Conservation (phyloP, 139 green algal species). For the Spirogloea muscicola region DNA sequence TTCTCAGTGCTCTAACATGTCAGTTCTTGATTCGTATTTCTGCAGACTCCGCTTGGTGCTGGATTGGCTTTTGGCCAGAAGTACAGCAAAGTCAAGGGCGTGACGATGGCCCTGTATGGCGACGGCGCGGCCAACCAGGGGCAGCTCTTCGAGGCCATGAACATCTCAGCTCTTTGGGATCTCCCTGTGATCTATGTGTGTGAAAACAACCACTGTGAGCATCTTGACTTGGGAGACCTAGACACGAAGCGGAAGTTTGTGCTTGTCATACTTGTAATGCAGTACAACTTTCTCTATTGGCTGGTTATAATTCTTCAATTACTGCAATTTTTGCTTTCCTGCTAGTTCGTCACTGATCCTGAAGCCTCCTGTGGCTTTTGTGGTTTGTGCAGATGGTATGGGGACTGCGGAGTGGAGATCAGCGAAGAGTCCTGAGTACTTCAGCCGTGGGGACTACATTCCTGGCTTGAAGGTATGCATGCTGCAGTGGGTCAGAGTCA, state of each 20-base stretch:
- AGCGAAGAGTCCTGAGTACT: slow-evolving; percentile 84
- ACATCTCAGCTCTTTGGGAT: slow-evolving; percentile 96
- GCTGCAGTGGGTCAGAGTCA: not conserved
- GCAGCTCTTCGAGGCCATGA: slow-evolving; percentile 94
- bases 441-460: slow-evolving; percentile 95
- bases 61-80: slow-evolving; percentile 88
- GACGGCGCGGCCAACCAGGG: slow-evolving; percentile 94
- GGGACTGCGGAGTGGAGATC: slow-evolving; percentile 86
- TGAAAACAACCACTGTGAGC: slow-evolving; percentile 96
- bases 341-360: too few species aligned
- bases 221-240: not conserved
- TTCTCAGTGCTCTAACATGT: too few species aligned
- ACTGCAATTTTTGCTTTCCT: too few species aligned
- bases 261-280: too few species aligned
- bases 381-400: slow-evolving; percentile 63
- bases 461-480: slow-evolving; percentile 79
- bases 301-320: too few species aligned
- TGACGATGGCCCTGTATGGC: slow-evolving; percentile 66
- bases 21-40: not conserved
- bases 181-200: slow-evolving; percentile 94
- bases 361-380: not conserved
- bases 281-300: too few species aligned
- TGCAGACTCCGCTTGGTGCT: slow-evolving; percentile 82
- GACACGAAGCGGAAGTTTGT: too few species aligned
- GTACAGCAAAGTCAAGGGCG: slow-evolving; percentile 65